These are phyloP conservation scores for Podospora anserina DNA, from an alignment of 495 filamentous ascomycete genomes.

Conservation along the genomic window DNA sequence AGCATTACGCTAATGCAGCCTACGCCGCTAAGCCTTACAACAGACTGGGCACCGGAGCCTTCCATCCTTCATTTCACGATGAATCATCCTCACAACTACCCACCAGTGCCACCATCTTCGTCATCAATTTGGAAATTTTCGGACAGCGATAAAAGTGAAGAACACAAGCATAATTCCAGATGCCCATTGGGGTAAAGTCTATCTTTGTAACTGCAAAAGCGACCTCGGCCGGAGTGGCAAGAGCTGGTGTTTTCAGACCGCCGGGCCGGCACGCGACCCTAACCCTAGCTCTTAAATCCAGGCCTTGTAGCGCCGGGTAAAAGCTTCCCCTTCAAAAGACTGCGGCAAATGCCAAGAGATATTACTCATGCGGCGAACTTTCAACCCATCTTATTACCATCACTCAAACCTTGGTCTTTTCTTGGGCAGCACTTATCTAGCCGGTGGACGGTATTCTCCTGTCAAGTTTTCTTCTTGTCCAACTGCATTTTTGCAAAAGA, in stretches of 20 bases:
- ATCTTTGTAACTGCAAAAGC: not conserved
- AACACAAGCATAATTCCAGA: not conserved
- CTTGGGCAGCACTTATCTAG: not conserved
- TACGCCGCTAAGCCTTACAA: not conserved
- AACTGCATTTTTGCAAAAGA: not conserved
- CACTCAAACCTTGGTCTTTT: not conserved
- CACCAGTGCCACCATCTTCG: not conserved
- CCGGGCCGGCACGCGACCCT: not conserved
- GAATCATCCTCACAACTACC: not conserved
- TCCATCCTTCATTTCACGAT: not conserved
- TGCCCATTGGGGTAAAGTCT: not conserved
- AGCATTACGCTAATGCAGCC: not conserved
- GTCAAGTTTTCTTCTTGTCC: not conserved
- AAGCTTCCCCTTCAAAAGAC: not conserved
- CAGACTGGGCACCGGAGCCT: not conserved
- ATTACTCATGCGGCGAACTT: not conserved
- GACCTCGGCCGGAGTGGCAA: not conserved
- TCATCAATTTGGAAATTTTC: not conserved
- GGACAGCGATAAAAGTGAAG: not conserved
- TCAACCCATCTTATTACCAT: not conserved
- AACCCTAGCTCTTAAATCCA: not conserved
- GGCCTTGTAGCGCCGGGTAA: not conserved
- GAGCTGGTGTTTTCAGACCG: not conserved
- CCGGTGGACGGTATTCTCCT: not conserved
- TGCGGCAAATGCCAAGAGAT: not conserved